Evolutionary conservation across 2,329 filamentous ascomycete species (phyloP), one percentile per base, ranked within the genome.

Genomic region (Talaromyces marneffei): DNA sequence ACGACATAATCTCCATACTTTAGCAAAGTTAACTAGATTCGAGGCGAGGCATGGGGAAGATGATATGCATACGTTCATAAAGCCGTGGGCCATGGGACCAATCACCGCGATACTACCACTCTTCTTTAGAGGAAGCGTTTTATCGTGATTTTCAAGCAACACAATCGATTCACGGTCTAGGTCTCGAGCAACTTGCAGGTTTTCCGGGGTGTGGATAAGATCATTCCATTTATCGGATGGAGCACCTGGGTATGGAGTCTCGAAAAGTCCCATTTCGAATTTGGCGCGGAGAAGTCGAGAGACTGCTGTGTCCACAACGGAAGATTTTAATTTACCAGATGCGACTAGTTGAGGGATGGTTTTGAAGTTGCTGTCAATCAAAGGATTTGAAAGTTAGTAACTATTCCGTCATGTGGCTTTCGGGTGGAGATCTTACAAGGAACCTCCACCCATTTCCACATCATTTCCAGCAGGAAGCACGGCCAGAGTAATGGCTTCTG

Each of bases 1-100:
- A 89, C 86, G 16, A 91, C 87, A 67, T 91, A 91, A 72, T 90
- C 88, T 56, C 88, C 88, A 62, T 90, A 88, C 81, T 85, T 64
- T 66, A 62, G 39, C 23, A 14, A 20, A 9, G 12, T 27, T 20
- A 55, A 27, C 35, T 23, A 9, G 2, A 48, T 72, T 40, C 70
- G 60, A 33, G 64, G 20, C 9, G 8, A 10, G 5, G 20, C 1
- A 6, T n/a, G 7, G 14, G 20, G 6, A 8, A 9, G 14, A 2
- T 12, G 12, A 3, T 10, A 37, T 9, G 76, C 82, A 75, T 66
- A 86, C 84, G 67, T 90, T 90, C 80, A 89, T 85, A 65, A 81
- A 88, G 0, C 84, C 86, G 66, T 88, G 83, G 1, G 86, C 88
- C 85, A 91, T 91, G 1, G 88, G 88, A 0, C 89, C 89, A 67